Base-by-base conservation (phyloP, 2,329 filamentous ascomycete species). In the Fusarium sp. region DNA sequence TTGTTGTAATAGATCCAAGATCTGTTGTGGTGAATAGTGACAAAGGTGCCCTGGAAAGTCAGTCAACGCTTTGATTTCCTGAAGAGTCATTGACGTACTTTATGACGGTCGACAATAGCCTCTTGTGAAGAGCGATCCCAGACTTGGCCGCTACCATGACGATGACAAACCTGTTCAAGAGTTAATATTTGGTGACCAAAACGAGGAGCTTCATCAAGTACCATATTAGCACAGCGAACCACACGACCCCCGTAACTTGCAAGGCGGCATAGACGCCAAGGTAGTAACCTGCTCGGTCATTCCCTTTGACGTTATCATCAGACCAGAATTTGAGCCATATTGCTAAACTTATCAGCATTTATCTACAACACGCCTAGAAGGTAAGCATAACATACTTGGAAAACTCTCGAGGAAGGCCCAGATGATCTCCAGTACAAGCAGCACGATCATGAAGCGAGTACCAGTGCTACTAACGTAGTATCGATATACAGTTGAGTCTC, bases 11-110 rank as follows among this genome's bases (percentile, higher is more conserved):
- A 0, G 76, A 77, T 5, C 82, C 82, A 6, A 73, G 75, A 17
- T 83, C 80, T 0, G 78, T 81, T 5, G 61, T 71, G 1, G 79
- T 79, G 52, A 83, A 82, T 22, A 79, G 81, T 3, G 74, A 75
- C 3, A 83, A 67, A 0, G 80, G 77, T 4, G 82, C 82, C 26
- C 79, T 82, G 58, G 0, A 26, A 20, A 2, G 17, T 67, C 14
- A 69, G 17, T 6, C 11, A 14, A 2, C 79, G 6, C 19, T 14
- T 17, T 6, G 9, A 11, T 9, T 9, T 0, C 4, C 2, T 4
- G 7, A 14, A 1, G 10, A 28, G 3, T 3, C 5, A 10, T 10
- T 9, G 1, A 17, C 43, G 15, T 40, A 62, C 70, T 28, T 65
- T n/a, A 74, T 67, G 10, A 74, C 69, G 2, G 75, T 59, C 6